Evolutionary conservation across 2,329 filamentous ascomycete species (phyloP).

Genomic region (Cyclaneusma minus): DNA sequence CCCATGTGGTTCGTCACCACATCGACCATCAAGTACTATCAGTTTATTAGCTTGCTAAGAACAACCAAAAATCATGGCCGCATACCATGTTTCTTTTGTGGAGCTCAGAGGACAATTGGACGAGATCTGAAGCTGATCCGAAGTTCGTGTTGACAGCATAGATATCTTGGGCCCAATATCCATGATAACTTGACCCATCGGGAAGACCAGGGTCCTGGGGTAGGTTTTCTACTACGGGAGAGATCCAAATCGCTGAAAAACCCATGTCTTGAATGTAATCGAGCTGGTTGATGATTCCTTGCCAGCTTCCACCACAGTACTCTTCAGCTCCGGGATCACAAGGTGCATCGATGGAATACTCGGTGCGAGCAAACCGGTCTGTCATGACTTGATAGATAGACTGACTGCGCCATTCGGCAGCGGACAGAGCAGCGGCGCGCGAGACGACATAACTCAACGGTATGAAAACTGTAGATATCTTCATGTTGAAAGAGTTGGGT

Average conservation of each 20-base stretch:
- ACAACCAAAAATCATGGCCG: too few species aligned
- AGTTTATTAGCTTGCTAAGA: too few species aligned
- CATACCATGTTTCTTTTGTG: slow-evolving; percentile 24
- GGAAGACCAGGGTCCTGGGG: slow-evolving; percentile 21
- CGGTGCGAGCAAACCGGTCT: slow-evolving; percentile 27
- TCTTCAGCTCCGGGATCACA: slow-evolving; percentile 13
- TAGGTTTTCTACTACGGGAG: slow-evolving; percentile 23
- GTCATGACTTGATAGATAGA: slow-evolving; percentile 30
- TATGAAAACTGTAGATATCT: too few species aligned
- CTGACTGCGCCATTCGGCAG: slow-evolving; percentile 22
- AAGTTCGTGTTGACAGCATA: slow-evolving; percentile 30
- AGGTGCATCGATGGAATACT: slow-evolving; percentile 16
- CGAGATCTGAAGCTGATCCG: slow-evolving; percentile 27
- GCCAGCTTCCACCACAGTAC: slow-evolving; percentile 36
- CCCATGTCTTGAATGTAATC: slow-evolving; percentile 34
- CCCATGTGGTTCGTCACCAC: slow-evolving; percentile 32
- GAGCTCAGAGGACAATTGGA: slow-evolving; percentile 24
- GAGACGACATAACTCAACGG: too few species aligned
- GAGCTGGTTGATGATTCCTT: slow-evolving; percentile 28
- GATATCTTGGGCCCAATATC: slow-evolving; percentile 30
- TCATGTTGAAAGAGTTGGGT: too few species aligned
- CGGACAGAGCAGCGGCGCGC: slow-evolving; percentile 13
- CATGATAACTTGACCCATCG: slow-evolving; percentile 27
- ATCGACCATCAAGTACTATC: slow-evolving; percentile 29
- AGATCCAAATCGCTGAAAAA: slow-evolving; percentile 27